Evolutionary conservation across 371 early-diverging fungal species (phyloP).

Genomic region (Homolaphlyctis polyrhiza): DNA sequence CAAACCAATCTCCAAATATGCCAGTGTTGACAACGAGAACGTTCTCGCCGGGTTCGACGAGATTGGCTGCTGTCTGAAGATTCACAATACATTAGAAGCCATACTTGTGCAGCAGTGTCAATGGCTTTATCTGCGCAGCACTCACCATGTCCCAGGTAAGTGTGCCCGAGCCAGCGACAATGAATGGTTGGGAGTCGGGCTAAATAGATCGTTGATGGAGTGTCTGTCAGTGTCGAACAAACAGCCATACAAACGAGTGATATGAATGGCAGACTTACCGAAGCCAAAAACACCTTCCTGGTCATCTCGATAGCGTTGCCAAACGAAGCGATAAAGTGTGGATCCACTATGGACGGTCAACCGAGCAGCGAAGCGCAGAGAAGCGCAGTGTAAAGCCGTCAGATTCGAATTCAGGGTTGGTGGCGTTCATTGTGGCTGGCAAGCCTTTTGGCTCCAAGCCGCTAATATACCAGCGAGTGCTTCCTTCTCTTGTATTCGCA

Average conservation of each 20-base stretch:
- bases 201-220: no score
- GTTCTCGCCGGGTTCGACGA: constrained; percentile 81
- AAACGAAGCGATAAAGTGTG: constrained; percentile 80
- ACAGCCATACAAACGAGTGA: no score
- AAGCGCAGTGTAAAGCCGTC: no score
- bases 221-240: no score
- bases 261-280: constrained; percentile 27
- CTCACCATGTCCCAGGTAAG: constrained; percentile 91
- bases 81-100: constrained; percentile 87
- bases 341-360: no score
- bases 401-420: no score
- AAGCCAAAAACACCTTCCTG: constrained; percentile 72
- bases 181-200: constrained; percentile 94
- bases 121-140: constrained; percentile 12
- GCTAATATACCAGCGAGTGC: no score
- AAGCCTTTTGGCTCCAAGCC: no score
- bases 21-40: constrained; percentile 91
- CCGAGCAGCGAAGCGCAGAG: no score
- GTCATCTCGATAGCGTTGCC: constrained; percentile 81
- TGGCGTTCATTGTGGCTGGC: no score
- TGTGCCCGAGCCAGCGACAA: constrained; percentile 88
- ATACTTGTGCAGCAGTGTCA: constrained; percentile 6
- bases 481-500: no score
- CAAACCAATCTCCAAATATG: constrained; percentile 93
- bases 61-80: constrained; percentile 85